Percentiles rank a stretch among this genome's conserved stretches.
Conservation (phyloP, 2,329 filamentous ascomycete species). For the Monilinia fructigena region DNA sequence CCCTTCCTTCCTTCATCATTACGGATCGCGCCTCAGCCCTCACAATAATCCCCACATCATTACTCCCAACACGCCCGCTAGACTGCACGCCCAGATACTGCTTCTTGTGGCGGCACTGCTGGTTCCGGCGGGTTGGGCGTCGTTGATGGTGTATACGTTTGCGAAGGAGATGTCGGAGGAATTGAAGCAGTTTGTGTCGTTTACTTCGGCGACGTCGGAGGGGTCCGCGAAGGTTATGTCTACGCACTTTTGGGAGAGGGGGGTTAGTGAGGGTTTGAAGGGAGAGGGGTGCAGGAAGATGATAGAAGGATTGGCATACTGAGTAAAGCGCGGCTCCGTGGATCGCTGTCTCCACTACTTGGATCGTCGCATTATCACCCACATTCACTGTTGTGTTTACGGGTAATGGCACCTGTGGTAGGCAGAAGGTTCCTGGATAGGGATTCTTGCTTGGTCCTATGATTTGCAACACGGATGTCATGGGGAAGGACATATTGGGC, state of each 20-base stretch:
- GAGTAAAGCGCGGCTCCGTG: constrained; percentile 75
- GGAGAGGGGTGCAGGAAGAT: neutral
- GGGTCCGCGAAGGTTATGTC: constrained; percentile 90
- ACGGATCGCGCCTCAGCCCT: neutral
- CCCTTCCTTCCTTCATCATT: neutral
- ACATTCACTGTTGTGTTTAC: constrained; percentile 65
- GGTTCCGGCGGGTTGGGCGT: constrained; percentile 16
- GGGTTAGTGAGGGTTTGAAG: neutral
- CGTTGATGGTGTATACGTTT: constrained; percentile 64
- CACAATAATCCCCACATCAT: constrained; percentile 1
- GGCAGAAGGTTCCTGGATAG: constrained; percentile 85
- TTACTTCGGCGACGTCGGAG: constrained; percentile 73
- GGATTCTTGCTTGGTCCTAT: constrained; percentile 75
- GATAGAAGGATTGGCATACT: constrained; percentile 31
- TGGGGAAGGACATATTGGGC: constrained; percentile 80
- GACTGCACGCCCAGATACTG: neutral
- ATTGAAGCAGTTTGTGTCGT: constrained; percentile 84
- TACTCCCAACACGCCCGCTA: neutral
- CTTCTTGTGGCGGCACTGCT: constrained; percentile 5
- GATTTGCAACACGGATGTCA: constrained; percentile 79
- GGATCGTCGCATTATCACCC: constrained; percentile 89
- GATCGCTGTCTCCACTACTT: constrained; percentile 77
- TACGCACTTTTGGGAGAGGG: constrained; percentile 68
- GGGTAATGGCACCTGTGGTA: constrained; percentile 86
- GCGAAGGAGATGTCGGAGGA: constrained; percentile 43